Evolutionary conservation across 345 rosid genomes (phyloP).

Genomic region (Hibiscus syriacus): DNA sequence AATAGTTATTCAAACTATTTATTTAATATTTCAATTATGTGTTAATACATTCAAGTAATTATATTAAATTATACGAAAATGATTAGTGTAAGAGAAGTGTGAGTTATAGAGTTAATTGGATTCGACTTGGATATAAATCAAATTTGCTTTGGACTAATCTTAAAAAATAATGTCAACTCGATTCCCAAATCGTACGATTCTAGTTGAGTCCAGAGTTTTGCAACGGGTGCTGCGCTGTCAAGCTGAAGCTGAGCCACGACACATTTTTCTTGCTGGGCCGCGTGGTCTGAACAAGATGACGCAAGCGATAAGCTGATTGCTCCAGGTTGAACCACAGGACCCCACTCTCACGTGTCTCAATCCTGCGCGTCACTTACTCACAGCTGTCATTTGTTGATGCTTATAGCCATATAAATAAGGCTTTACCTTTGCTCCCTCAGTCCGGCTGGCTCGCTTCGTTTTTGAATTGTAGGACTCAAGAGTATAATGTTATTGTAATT

Average conservation of each 20-base stretch:
- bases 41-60: too few relatives aligned
- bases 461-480: too few relatives aligned
- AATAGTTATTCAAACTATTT: too few relatives aligned
- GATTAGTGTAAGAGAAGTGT: too few relatives aligned
- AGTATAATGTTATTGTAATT: background rate
- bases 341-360: background rate
- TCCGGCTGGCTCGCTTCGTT: background rate
- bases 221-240: background rate
- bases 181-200: too few relatives aligned
- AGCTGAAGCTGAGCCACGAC: background rate
- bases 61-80: too few relatives aligned
- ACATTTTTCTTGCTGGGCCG: background rate
- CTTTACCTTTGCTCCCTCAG: background rate
- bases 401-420: background rate
- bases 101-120: too few relatives aligned
- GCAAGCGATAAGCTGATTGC: background rate
- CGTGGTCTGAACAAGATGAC: background rate
- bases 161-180: too few relatives aligned
- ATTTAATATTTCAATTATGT: too few relatives aligned
- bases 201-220: background rate
- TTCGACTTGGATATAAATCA: too few relatives aligned
- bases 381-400: background rate
- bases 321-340: background rate
- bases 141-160: too few relatives aligned
- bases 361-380: background rate